Evolutionary conservation across 164 flowering plant species (phyloP), one percentile per base, ranked within the genome.

Genomic region (Nymphaea colorata): DNA sequence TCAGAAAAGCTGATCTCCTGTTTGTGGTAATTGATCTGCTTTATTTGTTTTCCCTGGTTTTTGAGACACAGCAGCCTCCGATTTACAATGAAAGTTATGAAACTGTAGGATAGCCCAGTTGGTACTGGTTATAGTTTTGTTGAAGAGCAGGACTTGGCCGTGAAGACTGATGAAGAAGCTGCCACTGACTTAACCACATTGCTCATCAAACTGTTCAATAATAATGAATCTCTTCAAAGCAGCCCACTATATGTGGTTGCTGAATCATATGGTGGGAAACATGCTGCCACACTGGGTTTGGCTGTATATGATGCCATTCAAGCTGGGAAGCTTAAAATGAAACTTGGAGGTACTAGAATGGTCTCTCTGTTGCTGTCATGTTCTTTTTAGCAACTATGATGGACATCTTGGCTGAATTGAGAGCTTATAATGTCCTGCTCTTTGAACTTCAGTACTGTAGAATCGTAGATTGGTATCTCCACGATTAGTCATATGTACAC

Each of bases 191-290:
- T 87, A 67, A 87, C 91, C 8, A 81, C 81, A 43, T 74, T 91
- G 76, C 62, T 93, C 65, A 80, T 73, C 45, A 71, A 76, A 66
- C 41, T 93, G 42, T 91, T 85, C 74, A 88, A 88, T 68, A 78
- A 68, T 15, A 75, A 84, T 73, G 61, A 69, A 66, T 79, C 25
- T 44, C 81, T 93, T 0, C 96, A 89, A 67, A 81, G 78, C 70
- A 86, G 91, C 70, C 93, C 89, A 67, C 77, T 89, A 64, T 86
- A 75, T 57, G 71, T 93, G 7, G 91, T 89, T 42, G 97, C 96
- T 44, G 97, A 93, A 79, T 93, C 98, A 72, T 90, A 93, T 76
- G 94, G 97, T 3, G 97, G 98, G 4, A 93, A 89, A 75, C 85
- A 61, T 75, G 98, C 96, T 16, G 96, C 83, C 42, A 89, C 91